Percentiles rank a stretch among this genome's conserved stretches.
phyloP scores from a whole-genome alignment of 495 filamentous ascomycete species.

The Hypoxylon cercidicola region DNA sequence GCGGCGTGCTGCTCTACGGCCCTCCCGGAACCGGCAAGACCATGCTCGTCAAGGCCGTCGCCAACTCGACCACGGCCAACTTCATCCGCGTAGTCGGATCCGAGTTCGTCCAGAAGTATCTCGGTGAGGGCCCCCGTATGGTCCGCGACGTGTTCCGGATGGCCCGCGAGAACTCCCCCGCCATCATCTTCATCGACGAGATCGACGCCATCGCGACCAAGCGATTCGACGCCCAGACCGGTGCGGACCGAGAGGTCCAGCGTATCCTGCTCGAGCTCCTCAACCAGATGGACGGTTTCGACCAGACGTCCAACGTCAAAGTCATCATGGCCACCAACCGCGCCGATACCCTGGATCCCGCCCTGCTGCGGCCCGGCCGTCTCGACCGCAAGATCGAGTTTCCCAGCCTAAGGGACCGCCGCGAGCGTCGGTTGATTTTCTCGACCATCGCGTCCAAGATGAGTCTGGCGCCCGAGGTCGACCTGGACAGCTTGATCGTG shows the following conservation, averaged over 20 bases:
- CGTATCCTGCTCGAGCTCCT: constrained; percentile 96
- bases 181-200: constrained; percentile 99
- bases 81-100: constrained; percentile 99
- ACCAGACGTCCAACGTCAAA: constrained; percentile 98
- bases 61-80: constrained; percentile 96
- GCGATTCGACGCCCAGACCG: constrained; percentile 97
- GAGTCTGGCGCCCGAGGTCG: constrained; percentile 95
- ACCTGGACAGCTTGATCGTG: constrained; percentile 93
- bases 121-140: constrained; percentile 98
- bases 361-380: constrained; percentile 91
- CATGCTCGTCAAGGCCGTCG: constrained; percentile 98
- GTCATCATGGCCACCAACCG: constrained; percentile 99
- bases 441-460: constrained; percentile 95
- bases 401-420: constrained; percentile 86
- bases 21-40: constrained; percentile 98
- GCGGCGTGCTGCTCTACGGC: constrained; percentile 94
- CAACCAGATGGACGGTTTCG: constrained; percentile 99
- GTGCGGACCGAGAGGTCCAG: constrained; percentile 97
- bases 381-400: constrained; percentile 99
- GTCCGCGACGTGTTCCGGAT: constrained; percentile 99
- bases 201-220: constrained; percentile 99
- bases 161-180: constrained; percentile 96
- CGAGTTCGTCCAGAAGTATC: constrained; percentile 98
- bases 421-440: constrained; percentile 96
- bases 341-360: constrained; percentile 95